Base-by-base conservation (phyloP, 1,284 basidiomycete species). In the Boletellus deceptivus region DNA sequence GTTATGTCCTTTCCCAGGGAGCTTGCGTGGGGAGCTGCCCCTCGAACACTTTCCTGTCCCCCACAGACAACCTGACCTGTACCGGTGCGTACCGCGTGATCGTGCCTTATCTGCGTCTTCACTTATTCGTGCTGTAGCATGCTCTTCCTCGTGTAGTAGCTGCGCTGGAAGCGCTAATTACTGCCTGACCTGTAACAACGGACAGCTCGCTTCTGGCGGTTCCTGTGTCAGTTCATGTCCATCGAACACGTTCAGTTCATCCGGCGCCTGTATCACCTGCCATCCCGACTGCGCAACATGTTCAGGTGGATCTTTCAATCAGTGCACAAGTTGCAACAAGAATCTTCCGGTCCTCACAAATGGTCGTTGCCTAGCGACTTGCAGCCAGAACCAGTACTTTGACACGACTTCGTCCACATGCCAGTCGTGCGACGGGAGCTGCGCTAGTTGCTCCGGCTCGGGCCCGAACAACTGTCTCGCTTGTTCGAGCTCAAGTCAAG, bases 251-350 rank as follows among this genome's bases (percentile, higher is more conserved):
- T 87, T 91, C 71, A 71, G 75, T 44, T 79, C 86, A 14, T 76
- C 80, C 17, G 80, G 80, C 39, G 68, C 78, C 18, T 93, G 90
- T 68, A 61, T 83, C 46, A 57, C 79, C 3, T 93, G 91, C 67
- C 90, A 93, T 53, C 80, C 89, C 0, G 91, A 93, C 63, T 93
- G 90, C 60, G 80, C 78, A 6, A 82, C 84, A 6, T 93, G 91
- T 69, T 79, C 83, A 20, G 86, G 86, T 27, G 65, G 76, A 31
- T 75, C 80, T 1, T 89, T 91, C 72, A 83, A 80, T 62, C 85
- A 91, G 63, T 93, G 91, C 69, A 76, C 79, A 4, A 78, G 80
- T 43, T 93, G 90, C 61, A 75, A 81, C 17, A 59, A 84, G 36
- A 68, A 74, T 18, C 79, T 82, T 1, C 90, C 90, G 0, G 87